phyloP scores from a whole-genome alignment of 2,329 filamentous ascomycete species.

The Xylariomycetidae sp. region DNA sequence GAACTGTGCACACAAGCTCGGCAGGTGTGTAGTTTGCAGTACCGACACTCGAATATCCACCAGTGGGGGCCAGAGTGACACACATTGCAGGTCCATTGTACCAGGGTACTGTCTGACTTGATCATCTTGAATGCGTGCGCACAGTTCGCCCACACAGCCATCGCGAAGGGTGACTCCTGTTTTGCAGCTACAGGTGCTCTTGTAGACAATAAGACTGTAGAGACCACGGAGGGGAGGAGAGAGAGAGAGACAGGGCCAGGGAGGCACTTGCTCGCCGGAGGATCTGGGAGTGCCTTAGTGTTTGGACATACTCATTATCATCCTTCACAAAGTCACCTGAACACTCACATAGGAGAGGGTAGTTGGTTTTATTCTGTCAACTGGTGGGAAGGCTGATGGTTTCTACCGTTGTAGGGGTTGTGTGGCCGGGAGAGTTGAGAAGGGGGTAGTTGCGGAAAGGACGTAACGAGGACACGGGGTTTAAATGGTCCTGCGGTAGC shows the following conservation, averaged over 20 bases:
- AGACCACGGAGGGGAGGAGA: background rate
- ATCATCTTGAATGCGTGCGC: constrained; percentile 60
- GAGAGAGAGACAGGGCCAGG: background rate
- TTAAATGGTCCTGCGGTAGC: constrained; percentile 18
- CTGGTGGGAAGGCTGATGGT: too few relatives aligned
- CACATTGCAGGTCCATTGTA: constrained; percentile 62
- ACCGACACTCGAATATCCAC: constrained; percentile 65
- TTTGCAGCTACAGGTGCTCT: constrained; percentile 4
- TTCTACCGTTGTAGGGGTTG: too few relatives aligned
- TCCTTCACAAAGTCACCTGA: too few relatives aligned
- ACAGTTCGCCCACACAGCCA: constrained; percentile 54
- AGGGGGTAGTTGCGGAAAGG: constrained; percentile 2
- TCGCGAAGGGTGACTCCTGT: constrained; percentile 31
- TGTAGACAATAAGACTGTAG: constrained; percentile 6
- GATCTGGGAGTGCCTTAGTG: too few relatives aligned
- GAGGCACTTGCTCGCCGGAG: background rate
- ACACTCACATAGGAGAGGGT: too few relatives aligned
- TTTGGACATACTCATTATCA: too few relatives aligned
- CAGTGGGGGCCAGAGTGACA: constrained; percentile 62
- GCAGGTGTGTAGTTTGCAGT: constrained; percentile 64
- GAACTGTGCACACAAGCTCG: constrained; percentile 50
- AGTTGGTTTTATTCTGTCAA: too few relatives aligned
- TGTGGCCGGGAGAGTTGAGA: background rate
- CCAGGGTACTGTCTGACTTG: constrained; percentile 61
- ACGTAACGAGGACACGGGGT: constrained; percentile 11